phyloP scores from a whole-genome alignment of 1,284 basidiomycete species.

The Sporisorium sorghi region DNA sequence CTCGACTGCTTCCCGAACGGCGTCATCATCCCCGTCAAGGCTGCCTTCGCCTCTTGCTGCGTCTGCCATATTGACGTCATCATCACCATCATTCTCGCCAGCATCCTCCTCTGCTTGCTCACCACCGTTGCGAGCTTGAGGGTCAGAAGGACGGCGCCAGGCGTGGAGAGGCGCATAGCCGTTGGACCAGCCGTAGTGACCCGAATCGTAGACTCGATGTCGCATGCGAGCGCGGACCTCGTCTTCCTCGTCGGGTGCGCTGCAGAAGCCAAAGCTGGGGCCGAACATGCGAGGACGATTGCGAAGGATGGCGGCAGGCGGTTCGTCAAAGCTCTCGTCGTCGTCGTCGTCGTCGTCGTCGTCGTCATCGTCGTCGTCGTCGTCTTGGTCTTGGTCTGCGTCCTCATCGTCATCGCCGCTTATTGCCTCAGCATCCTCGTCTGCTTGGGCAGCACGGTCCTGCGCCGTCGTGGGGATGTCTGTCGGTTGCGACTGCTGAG shows the following conservation, averaged over 20 bases:
- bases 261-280: constrained; percentile 47
- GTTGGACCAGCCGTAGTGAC: constrained; percentile 44
- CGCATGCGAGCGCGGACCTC: constrained; percentile 39
- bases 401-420: not conserved
- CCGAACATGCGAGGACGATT: constrained; percentile 36
- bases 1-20: constrained; percentile 21
- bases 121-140: constrained; percentile 5
- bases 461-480: not conserved
- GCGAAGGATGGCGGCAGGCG: constrained; percentile 33
- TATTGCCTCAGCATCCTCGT: not conserved
- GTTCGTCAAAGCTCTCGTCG: constrained; percentile 38
- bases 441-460: not conserved
- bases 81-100: constrained; percentile 4
- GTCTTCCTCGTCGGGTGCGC: constrained; percentile 40
- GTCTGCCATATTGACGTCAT: constrained; percentile 23
- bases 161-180: constrained; percentile 41
- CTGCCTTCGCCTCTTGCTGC: constrained; percentile 3
- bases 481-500: not conserved
- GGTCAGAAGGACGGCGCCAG: constrained; percentile 21
- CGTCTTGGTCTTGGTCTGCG: not conserved
- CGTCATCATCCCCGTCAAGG: constrained; percentile 40
- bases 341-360: constrained; percentile 11
- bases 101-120: constrained; percentile 12
- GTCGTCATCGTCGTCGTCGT: not conserved
- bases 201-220: constrained; percentile 47